Evolutionary conservation across 1,284 basidiomycete genomes (phyloP).

Genomic region (Cryptococcus amylolentus): DNA sequence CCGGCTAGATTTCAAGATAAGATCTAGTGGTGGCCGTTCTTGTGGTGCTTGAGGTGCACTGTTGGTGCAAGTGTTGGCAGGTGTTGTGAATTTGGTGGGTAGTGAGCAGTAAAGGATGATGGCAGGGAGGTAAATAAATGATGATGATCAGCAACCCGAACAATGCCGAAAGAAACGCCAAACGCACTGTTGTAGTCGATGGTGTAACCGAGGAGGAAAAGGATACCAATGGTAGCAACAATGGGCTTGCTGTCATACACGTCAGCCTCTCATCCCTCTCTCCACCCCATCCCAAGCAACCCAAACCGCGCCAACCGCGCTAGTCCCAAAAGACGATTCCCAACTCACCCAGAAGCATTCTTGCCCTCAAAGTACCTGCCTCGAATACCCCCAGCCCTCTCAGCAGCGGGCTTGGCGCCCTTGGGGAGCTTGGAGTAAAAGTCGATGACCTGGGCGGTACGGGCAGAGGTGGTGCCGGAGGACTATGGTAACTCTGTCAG

Average conservation of each 20-base stretch:
- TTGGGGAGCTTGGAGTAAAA: conserved; percentile 91
- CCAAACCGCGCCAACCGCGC: not conserved
- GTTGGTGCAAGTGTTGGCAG: not conserved
- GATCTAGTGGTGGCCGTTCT: conserved; percentile 45
- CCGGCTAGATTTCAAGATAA: not conserved
- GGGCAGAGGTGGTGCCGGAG: conserved; percentile 67
- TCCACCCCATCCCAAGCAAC: no score
- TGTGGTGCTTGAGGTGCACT: conserved; percentile 51
- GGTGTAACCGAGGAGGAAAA: conserved; percentile 82
- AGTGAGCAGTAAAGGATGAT: not conserved
- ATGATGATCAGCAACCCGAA: conserved; percentile 1
- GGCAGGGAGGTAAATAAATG: not conserved
- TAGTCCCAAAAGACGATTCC: not conserved
- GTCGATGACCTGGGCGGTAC: conserved; percentile 78
- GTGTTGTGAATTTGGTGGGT: not conserved
- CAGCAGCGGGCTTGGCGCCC: conserved; percentile 59
- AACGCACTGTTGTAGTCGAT: conserved; percentile 86
- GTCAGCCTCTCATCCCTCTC: not conserved
- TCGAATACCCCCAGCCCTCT: conserved; percentile 66
- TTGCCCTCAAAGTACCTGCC: conserved; percentile 75
- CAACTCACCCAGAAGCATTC: conserved; percentile 67
- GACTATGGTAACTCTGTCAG: conserved; percentile 50
- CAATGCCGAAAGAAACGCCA: not conserved
- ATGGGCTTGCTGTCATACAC: conserved; percentile 54
- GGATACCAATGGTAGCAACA: conserved; percentile 65